Base-by-base conservation (phyloP, 148 eudicot species). In the Chenopodium formosanum region DNA sequence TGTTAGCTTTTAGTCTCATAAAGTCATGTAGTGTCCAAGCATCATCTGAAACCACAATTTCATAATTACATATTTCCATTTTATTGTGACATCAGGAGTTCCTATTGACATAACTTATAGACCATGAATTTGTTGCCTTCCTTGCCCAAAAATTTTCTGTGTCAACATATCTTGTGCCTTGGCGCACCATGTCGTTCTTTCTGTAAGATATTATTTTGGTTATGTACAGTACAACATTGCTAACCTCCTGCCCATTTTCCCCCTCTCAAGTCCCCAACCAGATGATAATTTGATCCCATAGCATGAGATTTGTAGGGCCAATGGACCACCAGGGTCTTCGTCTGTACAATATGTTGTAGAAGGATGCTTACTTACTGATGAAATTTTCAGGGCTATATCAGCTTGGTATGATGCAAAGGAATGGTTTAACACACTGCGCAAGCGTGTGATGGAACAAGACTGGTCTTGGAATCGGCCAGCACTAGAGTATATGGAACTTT, bases 391-490 rank as follows among this genome's bases (percentile, higher is more conserved):
- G 89, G 98, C 97, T 52, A 85, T 95, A 62, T 86, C 97, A 37
- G 89, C 93, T 79, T 95, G 97, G 96, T 93, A 90, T 17, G 87
- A 95, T 23, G 86, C 87, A 62, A 88, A 88, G 83, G 97, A 93
- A 46, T 92, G 96, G 96, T 88, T 95, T 60, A 77, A 95, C 86
- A 63, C 89, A n/a, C 74, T 95, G 80, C 91, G 97, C 83, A 90
- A 92, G 86, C 86, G 89, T 53, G 97, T 93, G 76, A 95, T 95
- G 98, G 97, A 92, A 82, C 97, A 95, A 86, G 98, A 95, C 71
- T 93, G 97, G 98, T 90, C 98, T 6, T 95, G 98, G 98, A 95
- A 95, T 84, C 88, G 97, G 37, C 98, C 98, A 40, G 92, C 98
- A 14, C 97, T 93, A 66, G 98, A 95, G 79, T 93, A 95, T 76